A percentile compares a stretch with the other conserved stretches of the same genome.
Evolutionary conservation across 2,329 filamentous ascomycete genomes (phyloP).

Genomic region (Lecanicillium sp.): DNA sequence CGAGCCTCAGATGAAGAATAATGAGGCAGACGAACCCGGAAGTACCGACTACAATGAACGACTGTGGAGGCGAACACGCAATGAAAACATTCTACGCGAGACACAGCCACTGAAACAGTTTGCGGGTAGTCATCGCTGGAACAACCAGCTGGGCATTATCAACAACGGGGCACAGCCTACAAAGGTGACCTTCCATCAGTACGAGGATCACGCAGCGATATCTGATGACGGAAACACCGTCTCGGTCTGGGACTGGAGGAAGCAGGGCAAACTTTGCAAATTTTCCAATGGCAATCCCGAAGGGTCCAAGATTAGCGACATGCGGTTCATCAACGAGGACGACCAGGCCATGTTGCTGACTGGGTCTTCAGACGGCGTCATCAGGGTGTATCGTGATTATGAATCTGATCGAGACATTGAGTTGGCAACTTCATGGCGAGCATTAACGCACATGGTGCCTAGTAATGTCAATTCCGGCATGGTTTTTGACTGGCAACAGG

Average conservation of each 20-base stretch:
- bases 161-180: slow-evolving; percentile 84
- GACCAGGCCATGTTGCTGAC: slow-evolving; percentile 93
- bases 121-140: slow-evolving; percentile 81
- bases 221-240: slow-evolving; percentile 90
- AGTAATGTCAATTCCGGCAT: slow-evolving; percentile 92
- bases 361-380: slow-evolving; percentile 87
- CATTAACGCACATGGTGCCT: slow-evolving; percentile 85
- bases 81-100: slow-evolving; percentile 83
- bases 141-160: slow-evolving; percentile 70
- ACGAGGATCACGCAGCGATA: slow-evolving; percentile 90
- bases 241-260: slow-evolving; percentile 89
- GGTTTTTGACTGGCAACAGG: slow-evolving; percentile 98
- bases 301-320: slow-evolving; percentile 86
- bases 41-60: slow-evolving; percentile 94
- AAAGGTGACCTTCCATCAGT: slow-evolving; percentile 95
- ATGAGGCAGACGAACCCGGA: slow-evolving; percentile 90
- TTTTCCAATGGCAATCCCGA: slow-evolving; percentile 94
- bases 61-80: slow-evolving; percentile 84
- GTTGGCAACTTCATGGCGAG: slow-evolving; percentile 84
- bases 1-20: slow-evolving; percentile 95
- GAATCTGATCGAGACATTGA: slow-evolving; percentile 69
- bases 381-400: slow-evolving; percentile 90
- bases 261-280: slow-evolving; percentile 62
- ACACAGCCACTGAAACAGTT: slow-evolving; percentile 90
- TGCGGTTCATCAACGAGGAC: slow-evolving; percentile 97